Conservation (phyloP, 257 asterid species). For the Primulina huaijiensis region DNA sequence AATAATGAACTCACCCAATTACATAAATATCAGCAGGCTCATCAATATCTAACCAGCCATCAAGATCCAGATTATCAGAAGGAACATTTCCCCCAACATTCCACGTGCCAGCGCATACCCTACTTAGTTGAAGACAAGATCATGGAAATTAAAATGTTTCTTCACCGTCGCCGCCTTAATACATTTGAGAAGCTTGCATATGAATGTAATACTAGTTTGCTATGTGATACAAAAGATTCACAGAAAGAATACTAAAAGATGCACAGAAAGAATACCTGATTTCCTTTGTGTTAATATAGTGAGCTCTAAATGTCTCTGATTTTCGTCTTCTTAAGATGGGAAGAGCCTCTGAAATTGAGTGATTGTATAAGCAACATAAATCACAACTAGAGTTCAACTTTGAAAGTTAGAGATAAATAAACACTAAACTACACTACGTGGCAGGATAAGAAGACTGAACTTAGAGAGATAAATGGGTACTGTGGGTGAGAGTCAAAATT, state of each 20-base stretch:
- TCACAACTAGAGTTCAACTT: conserved; percentile 16
- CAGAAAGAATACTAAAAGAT: conserved; percentile 35
- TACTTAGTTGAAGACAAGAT: conserved; percentile 24
- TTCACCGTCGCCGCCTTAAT: not conserved
- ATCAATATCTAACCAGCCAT: conserved; percentile 64
- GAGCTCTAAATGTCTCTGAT: conserved; percentile 91
- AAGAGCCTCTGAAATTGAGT: conserved; percentile 49
- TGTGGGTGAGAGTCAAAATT: not conserved
- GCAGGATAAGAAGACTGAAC: not conserved
- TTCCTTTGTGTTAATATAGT: conserved; percentile 75
- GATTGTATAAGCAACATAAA: conserved; percentile 9
- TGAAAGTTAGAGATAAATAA: not conserved
- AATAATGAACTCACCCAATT: conserved; percentile 59
- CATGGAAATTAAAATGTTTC: conserved; percentile 18
- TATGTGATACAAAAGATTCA: conserved; percentile 20
- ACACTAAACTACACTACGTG: not conserved
- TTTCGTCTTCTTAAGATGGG: conserved; percentile 75
- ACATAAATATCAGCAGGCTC: conserved; percentile 89
- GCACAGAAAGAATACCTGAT: conserved; percentile 51
- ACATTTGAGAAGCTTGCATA: conserved; percentile 15
- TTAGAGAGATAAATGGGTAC: not conserved
- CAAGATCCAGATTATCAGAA: conserved; percentile 70
- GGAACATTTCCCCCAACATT: conserved; percentile 78
- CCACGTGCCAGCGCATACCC: conserved; percentile 72
- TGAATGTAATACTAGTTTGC: not conserved